Base-by-base conservation (phyloP, 257 asterid species). In the Solanum dulcamara region DNA sequence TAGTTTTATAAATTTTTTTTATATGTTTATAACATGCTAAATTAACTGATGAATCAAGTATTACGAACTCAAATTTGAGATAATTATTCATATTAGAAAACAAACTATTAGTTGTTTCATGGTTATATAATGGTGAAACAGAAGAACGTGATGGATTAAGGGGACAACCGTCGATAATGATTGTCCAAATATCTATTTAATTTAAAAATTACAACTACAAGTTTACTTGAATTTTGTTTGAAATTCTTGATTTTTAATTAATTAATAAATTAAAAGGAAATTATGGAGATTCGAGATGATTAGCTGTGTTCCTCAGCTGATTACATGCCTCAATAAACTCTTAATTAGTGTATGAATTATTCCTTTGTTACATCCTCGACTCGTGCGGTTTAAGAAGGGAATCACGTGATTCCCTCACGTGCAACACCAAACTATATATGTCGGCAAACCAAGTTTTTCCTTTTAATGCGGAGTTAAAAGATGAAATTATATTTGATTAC, bases 381-480 rank as follows among this genome's bases (percentile, higher is more conserved):
- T 80, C 87, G 85, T 87, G 89, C 83, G 81, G 68, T 71, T 57
- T 46, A 55, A 82, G 53, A 48, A 62, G 83, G 84, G 55, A 88
- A 48, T 85, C 90, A 88, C 88, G 88, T 88, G 90, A 83, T 64
- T 50, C 75, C 80, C 86, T 85, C 85, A 82, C 86, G 85, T 80
- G 86, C 64, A 24, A 18, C 40, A 26, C 17, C 35, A 5, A 6
- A 40, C 33, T 12, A 72, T 37, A 6, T 9, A 37, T 72, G 81
- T 40, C 81, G 81, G 35, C 50, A 22, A 20, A n/a, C 9, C 55
- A 46, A 46, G 18, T 38, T 1, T 46, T 13, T 57, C 3, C 6
- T 57, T n/a, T 57, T n/a, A 37, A 37, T 7, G 7, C 7, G 40
- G 40, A 37, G 40, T 3, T 37, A 1, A 37, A 37, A 37, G n/a